phyloP scores from a whole-genome alignment of 305 asterid genomes.

The Ruellia speciosa region DNA sequence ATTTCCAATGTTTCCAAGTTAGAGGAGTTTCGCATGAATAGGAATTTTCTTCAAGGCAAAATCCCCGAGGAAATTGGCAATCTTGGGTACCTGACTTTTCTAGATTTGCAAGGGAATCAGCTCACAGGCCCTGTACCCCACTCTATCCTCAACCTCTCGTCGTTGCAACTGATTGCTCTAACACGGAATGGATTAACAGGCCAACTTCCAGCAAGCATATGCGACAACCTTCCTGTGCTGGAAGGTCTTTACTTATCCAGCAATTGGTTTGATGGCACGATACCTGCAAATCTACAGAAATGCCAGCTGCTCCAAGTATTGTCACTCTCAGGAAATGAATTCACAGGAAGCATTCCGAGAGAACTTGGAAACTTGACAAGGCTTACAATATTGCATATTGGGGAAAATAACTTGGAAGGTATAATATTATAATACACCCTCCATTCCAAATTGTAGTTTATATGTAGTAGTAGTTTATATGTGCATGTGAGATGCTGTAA shows the following conservation, averaged over 20 bases:
- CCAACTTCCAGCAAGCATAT: slow-evolving; percentile 12
- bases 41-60: slow-evolving; percentile 16
- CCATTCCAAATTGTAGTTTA: too few species aligned
- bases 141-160: slow-evolving; percentile 15
- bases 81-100: neutral
- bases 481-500: too few species aligned
- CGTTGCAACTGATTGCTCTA: slow-evolving; percentile 4
- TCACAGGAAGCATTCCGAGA: slow-evolving; percentile 21
- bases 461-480: too few species aligned
- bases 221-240: slow-evolving; percentile 12
- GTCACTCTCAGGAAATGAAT: slow-evolving; percentile 11
- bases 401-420: slow-evolving; percentile 17
- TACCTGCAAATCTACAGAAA: slow-evolving; percentile 20
- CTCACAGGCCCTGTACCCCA: slow-evolving; percentile 16
- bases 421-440: too few species aligned
- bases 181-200: slow-evolving; percentile 11
- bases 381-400: slow-evolving; percentile 11
- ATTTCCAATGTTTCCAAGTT: slow-evolving; percentile 10
- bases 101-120: slow-evolving; percentile 8
- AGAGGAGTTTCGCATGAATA: neutral
- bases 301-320: slow-evolving; percentile 18
- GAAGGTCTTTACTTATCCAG: slow-evolving; percentile 2
- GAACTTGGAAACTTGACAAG: slow-evolving; percentile 19
- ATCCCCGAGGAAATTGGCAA: slow-evolving; percentile 18
- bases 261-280: slow-evolving; percentile 17